These are phyloP conservation scores for Gnomoniopsis sp. DNA, from an alignment of 2,329 filamentous ascomycete species.

Conservation along the genomic window DNA sequence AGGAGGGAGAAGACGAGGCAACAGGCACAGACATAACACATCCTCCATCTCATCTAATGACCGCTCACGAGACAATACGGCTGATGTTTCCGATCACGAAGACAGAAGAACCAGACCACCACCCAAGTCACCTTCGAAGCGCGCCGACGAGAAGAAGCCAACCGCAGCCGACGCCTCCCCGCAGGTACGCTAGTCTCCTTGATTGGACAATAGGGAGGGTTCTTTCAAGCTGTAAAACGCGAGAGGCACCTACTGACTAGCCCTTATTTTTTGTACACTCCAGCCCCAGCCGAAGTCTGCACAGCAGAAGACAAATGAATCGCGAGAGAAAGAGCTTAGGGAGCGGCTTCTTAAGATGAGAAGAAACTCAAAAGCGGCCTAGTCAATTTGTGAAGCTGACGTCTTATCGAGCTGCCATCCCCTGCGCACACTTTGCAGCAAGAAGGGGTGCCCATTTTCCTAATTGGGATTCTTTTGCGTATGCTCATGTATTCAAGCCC, in stretches of 20 bases:
- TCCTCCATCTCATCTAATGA: constrained; percentile 51
- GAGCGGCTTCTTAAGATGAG: constrained; percentile 54
- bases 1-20: constrained; percentile 16
- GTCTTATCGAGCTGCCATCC: constrained; percentile 19
- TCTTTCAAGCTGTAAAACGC: constrained; percentile 25
- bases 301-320: constrained; percentile 40
- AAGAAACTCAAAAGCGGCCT: constrained; percentile 41
- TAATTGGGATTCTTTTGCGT: not conserved
- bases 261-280: constrained; percentile 19
- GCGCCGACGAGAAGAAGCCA: constrained; percentile 24
- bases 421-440: not conserved
- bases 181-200: constrained; percentile 31
- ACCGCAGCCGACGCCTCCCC: constrained; percentile 17
- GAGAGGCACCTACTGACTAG: constrained; percentile 24
- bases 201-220: constrained; percentile 31
- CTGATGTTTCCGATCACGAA: constrained; percentile 54
- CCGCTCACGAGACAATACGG: constrained; percentile 48
- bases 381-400: constrained; percentile 45
- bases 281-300: constrained; percentile 28
- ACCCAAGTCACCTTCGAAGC: constrained; percentile 30
- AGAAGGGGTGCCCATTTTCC: not conserved
- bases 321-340: constrained; percentile 48
- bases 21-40: constrained; percentile 42
- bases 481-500: no score
- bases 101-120: constrained; percentile 33